Evolutionary conservation across 345 rosid species (phyloP).

Genomic region (Aegle marmelos): DNA sequence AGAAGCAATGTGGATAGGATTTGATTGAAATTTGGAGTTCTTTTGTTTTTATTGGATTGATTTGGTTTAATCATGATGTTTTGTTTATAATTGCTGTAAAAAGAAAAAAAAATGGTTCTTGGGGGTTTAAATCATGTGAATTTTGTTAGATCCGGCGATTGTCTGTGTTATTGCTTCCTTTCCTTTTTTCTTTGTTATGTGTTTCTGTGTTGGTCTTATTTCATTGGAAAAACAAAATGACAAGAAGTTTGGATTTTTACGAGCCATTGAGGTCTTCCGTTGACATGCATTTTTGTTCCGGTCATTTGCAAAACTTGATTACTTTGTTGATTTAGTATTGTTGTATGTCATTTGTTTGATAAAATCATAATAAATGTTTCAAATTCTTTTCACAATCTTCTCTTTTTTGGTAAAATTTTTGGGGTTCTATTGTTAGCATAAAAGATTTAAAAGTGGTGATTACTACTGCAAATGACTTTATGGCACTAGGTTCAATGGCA

Average conservation of each 20-base stretch:
- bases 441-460: background rate
- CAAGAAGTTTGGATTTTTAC: background rate
- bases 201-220: background rate
- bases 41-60: background rate
- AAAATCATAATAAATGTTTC: background rate
- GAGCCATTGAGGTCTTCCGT: background rate
- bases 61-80: background rate
- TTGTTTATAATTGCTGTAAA: background rate
- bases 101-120: too few relatives aligned
- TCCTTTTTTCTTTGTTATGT: background rate
- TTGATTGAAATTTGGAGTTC: background rate
- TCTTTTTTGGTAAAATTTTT: background rate
- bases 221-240: background rate
- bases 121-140: background rate
- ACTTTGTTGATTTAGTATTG: background rate
- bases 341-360: background rate
- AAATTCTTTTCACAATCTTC: background rate
- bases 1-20: conserved; percentile 1
- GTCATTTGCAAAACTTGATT: background rate
- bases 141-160: conserved; percentile 11
- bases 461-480: background rate
- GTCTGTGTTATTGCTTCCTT: background rate
- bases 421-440: background rate
- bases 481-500: background rate
- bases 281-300: background rate